Evolutionary conservation across 768 basidiomycete genomes (phyloP), one percentile per base, ranked within the genome.

Genomic region (Floccularia luteovirens): DNA sequence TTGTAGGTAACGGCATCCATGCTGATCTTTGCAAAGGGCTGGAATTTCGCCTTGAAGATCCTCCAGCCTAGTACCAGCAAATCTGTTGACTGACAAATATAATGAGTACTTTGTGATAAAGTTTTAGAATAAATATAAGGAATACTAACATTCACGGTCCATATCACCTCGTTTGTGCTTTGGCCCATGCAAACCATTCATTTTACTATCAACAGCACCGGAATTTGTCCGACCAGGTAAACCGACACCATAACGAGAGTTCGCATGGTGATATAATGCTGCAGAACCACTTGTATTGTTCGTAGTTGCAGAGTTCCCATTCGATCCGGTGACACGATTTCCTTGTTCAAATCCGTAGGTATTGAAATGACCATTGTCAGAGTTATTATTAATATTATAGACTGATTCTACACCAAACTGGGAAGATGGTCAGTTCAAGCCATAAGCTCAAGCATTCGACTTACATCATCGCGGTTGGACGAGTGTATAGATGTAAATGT

Each of bases 1-100:
- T 64, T 99, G 96, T 42, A 99, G 66, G 57, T 97, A 99, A 24
- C 96, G 79, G 56, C 96, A 99, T 2, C 96, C 96, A 60, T 98
- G 94, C 61, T 99, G 96, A 61, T 99, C 96, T 60, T 98, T 98
- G 77, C 96, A 98, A 13, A 99, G 64, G 1, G 78, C 70, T 11
- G 91, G 80, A 44, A 99, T 94, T 61, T 99, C 94, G 43, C 94
- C 94, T 49, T 87, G 83, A 17, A 99, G 67, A 53, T 99, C 96
- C 56, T 99, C 96, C 39, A 99, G 70, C 31, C 92, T 82, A 22
- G 91, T 93, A 5, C 94, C 94, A 22, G 94, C 84, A 57, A 97
- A 99, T 4, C 96, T 84, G 66, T 99, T 99, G 62, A 93, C 92
- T 92, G 39, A 0, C 28, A 37, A 32, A 38, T 38, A 32, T 22